These are phyloP conservation scores for Apophysomyces elegans DNA, from an alignment of 371 early-diverging fungal species.

Conservation along the genomic window DNA sequence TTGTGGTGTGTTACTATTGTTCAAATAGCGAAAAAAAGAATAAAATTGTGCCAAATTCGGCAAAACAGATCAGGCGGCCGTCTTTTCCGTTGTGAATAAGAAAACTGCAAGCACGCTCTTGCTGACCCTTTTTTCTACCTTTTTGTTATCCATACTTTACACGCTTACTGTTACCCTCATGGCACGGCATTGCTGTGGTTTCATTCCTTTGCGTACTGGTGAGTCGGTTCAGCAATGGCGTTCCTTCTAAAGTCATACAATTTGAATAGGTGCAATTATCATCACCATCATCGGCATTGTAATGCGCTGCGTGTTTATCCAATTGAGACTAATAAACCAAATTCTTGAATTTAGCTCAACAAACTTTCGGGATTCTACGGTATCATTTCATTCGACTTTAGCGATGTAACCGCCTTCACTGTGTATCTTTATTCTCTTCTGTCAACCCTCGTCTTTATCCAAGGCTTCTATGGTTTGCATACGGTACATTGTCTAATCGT, in stretches of 20 bases:
- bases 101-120: neutral
- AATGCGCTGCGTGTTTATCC: constrained; percentile 15
- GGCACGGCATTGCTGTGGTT: constrained; percentile 7
- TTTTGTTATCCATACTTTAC: neutral
- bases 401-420: constrained; percentile 30
- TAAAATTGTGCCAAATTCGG: too few species aligned
- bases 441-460: constrained; percentile 32
- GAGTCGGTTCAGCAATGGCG: neutral
- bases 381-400: constrained; percentile 38
- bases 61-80: too few species aligned
- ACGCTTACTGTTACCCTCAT: neutral
- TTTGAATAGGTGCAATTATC: constrained; percentile 33
- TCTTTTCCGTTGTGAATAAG: too few species aligned
- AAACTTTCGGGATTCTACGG: constrained; percentile 53
- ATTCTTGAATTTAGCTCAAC: constrained; percentile 32
- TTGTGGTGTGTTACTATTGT: too few species aligned
- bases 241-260: neutral
- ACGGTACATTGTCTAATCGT: constrained; percentile 24
- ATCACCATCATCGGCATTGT: constrained; percentile 52
- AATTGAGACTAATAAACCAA: neutral
- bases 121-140: neutral
- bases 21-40: neutral
- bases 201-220: constrained; percentile 7
- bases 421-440: constrained; percentile 40
- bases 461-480: constrained; percentile 44